Conservation (phyloP, 352 stramenopile species). For the Phytopythium chamaehyphon region DNA sequence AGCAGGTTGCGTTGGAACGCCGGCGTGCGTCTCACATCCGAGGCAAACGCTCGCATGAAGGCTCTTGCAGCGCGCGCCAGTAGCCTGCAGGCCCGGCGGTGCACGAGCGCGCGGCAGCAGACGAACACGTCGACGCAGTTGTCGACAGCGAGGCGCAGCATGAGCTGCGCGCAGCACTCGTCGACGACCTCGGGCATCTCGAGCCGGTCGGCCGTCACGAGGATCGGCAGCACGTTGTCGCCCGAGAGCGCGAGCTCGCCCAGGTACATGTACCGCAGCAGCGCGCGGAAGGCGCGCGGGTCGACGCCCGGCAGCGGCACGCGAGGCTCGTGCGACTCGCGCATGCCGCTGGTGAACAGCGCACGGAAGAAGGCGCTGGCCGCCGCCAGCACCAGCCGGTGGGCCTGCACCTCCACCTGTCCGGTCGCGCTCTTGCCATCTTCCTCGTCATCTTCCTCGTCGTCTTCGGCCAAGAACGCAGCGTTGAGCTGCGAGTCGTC, state of each 20-base stretch:
- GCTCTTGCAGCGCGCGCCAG: constrained; percentile 50
- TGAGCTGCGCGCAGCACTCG: constrained; percentile 69
- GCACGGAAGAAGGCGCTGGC: constrained; percentile 71
- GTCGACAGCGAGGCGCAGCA: constrained; percentile 53
- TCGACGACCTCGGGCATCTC: constrained; percentile 69
- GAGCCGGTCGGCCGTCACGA: constrained; percentile 65
- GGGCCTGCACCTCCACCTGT: constrained; percentile 31
- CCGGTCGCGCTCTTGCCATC: constrained; percentile 2
- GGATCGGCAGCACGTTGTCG: constrained; percentile 56
- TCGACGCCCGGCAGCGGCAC: constrained; percentile 59
- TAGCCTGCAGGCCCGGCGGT: constrained; percentile 37
- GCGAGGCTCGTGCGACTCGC: constrained; percentile 33
- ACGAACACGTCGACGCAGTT: constrained; percentile 79
- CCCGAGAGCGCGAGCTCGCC: constrained; percentile 48
- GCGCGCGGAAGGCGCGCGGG: constrained; percentile 31
- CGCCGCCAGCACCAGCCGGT: constrained; percentile 58
- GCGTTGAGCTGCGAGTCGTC: constrained; percentile 9
- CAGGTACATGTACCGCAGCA: constrained; percentile 69
- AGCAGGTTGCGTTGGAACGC: constrained; percentile 50
- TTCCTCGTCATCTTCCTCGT: constrained; percentile 1
- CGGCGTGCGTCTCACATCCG: constrained; percentile 45
- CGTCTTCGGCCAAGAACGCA: background rate
- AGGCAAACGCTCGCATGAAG: constrained; percentile 67
- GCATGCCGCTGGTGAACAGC: constrained; percentile 75
- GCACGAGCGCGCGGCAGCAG: constrained; percentile 53